These are phyloP conservation scores for Didymella pinodella DNA, from an alignment of 2,329 filamentous ascomycete species.

Conservation along the genomic window DNA sequence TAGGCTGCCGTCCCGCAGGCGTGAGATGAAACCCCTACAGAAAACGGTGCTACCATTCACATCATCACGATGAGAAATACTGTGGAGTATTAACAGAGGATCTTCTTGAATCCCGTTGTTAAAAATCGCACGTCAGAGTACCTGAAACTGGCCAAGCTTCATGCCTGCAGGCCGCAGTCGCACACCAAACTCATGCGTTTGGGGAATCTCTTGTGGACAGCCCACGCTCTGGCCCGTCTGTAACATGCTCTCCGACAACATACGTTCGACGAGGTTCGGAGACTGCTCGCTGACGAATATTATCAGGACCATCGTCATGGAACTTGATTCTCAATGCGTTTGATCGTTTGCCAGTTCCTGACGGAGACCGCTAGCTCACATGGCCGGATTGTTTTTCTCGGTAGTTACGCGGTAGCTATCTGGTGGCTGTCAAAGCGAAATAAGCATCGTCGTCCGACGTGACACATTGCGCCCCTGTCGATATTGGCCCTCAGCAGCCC, in stretches of 20 bases:
- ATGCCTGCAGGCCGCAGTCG: slow-evolving; percentile 40
- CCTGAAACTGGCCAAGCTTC: slow-evolving; percentile 49
- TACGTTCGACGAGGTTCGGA: slow-evolving; percentile 42
- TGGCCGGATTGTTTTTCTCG: slow-evolving; percentile 26
- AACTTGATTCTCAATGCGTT: slow-evolving; percentile 38
- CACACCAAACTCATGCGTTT: slow-evolving; percentile 51
- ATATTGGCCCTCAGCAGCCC: slow-evolving; percentile 31
- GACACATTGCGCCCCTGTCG: slow-evolving; percentile 38
- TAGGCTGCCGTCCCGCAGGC: slow-evolving; percentile 5
- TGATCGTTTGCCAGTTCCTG: slow-evolving; percentile 43
- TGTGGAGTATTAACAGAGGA: slow-evolving; percentile 1
- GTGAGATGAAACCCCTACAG: slow-evolving; percentile 18
- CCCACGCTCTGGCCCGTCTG: slow-evolving; percentile 38
- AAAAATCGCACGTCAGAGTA: slow-evolving; percentile 12
- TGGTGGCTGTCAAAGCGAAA: slow-evolving; percentile 26
- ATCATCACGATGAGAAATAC: neutral
- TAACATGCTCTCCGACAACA: slow-evolving; percentile 46
- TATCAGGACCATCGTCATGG: slow-evolving; percentile 26
- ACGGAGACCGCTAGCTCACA: slow-evolving; percentile 28
- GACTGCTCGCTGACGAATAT: slow-evolving; percentile 30
- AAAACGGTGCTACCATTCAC: slow-evolving; percentile 14
- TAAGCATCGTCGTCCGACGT: slow-evolving; percentile 35
- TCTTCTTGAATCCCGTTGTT: neutral
- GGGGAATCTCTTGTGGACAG: slow-evolving; percentile 32
- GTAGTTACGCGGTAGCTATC: slow-evolving; percentile 7